Conservation (phyloP, 2,329 filamentous ascomycete genomes). For the Juglanconis sp. region DNA sequence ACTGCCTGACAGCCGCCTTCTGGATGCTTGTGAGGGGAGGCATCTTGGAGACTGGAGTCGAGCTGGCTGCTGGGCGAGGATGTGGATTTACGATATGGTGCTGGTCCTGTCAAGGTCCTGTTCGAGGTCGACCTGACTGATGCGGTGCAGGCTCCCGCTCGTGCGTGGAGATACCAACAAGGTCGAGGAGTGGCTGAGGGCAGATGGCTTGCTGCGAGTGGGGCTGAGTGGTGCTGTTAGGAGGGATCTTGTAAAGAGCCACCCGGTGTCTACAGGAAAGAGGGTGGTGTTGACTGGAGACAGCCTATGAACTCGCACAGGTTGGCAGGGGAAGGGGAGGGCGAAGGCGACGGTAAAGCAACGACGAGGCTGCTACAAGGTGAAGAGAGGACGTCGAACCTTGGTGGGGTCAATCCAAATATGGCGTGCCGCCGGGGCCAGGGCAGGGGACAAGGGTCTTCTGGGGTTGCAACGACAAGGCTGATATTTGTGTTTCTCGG, state of each 20-base stretch:
- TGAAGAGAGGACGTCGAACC: background rate
- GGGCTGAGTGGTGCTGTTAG: background rate
- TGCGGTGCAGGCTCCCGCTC: slow-evolving; percentile 9
- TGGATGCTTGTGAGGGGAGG: slow-evolving; percentile 17
- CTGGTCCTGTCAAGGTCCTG: background rate
- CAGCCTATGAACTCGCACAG: background rate
- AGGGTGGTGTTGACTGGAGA: background rate
- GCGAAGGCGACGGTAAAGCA: background rate
- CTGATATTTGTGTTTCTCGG: too few species aligned
- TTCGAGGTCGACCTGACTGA: slow-evolving; percentile 12
- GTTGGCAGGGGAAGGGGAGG: background rate
- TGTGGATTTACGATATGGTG: background rate
- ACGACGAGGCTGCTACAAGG: slow-evolving; percentile 6
- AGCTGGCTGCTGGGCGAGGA: background rate
- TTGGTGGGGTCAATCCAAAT: background rate
- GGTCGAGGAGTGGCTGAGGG: background rate
- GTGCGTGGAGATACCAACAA: too few species aligned
- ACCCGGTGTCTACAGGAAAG: too few species aligned
- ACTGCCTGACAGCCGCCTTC: slow-evolving; percentile 16
- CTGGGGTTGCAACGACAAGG: too few species aligned
- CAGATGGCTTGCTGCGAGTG: background rate
- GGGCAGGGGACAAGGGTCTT: too few species aligned
- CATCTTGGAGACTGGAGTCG: slow-evolving; percentile 10
- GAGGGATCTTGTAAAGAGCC: too few species aligned
- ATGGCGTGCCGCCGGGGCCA: too few species aligned